These are phyloP conservation scores for Anaeromyces robustus DNA, from an alignment of 192 early-diverging fungal genomes.

Conservation along the genomic window DNA sequence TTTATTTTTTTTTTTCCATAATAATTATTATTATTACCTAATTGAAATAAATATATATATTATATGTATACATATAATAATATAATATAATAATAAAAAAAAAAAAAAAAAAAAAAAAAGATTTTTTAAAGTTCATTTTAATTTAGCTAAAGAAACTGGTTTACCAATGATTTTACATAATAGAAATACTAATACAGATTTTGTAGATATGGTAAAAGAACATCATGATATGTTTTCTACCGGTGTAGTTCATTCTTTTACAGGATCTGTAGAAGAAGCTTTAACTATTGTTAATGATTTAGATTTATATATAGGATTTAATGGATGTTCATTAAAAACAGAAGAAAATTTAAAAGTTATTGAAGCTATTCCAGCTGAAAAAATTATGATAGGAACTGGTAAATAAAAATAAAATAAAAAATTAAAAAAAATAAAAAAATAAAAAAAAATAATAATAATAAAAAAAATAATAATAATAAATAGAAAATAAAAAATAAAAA, in stretches of 20 bases:
- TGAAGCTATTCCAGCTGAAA: constrained; percentile 54
- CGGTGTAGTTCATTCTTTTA: constrained; percentile 87
- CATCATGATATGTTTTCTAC: constrained; percentile 41
- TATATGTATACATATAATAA: no score
- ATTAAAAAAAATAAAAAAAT: no score
- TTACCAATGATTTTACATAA: constrained; percentile 89
- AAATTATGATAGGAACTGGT: constrained; percentile 81
- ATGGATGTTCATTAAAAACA: constrained; percentile 87
- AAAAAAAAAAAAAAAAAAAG: not conserved
- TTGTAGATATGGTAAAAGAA: constrained; percentile 42
- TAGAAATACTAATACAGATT: constrained; percentile 66
- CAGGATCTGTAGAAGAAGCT: constrained; percentile 52
- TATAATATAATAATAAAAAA: no score
- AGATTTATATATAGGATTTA: constrained; percentile 82
- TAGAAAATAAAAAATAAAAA: no score
- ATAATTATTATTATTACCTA: not conserved
- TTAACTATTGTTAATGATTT: constrained; percentile 35
- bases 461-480: no score
- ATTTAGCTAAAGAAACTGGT: constrained; percentile 50
- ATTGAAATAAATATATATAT: no score
- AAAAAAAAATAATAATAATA: no score
- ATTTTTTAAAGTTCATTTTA: constrained; percentile 68
- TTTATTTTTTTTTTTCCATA: not conserved
- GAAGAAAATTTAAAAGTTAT: constrained; percentile 65
- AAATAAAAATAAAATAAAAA: not conserved